phyloP scores from a whole-genome alignment of 1,284 basidiomycete species.

The Cerrena zonata region DNA sequence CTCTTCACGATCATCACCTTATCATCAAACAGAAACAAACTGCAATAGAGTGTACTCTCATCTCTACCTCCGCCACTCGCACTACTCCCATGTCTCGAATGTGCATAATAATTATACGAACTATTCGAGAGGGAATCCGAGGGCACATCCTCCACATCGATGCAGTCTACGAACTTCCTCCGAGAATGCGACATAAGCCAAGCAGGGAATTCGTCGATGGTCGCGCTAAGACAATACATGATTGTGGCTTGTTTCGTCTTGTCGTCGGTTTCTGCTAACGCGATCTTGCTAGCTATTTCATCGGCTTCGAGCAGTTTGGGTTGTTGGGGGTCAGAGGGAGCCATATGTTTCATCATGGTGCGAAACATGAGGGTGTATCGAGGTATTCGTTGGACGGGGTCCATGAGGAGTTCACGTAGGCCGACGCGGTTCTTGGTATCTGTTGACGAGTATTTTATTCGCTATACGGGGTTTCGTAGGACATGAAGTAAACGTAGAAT shows the following conservation, averaged over 20 bases:
- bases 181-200: slow-evolving; percentile 79
- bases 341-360: slow-evolving; percentile 84
- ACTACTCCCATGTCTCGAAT: slow-evolving; percentile 7
- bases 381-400: slow-evolving; percentile 98
- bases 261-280: slow-evolving; percentile 87
- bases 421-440: slow-evolving; percentile 83
- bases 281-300: slow-evolving; percentile 85
- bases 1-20: slow-evolving; percentile 89
- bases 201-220: slow-evolving; percentile 88
- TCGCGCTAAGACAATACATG: slow-evolving; percentile 80
- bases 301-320: slow-evolving; percentile 81
- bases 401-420: slow-evolving; percentile 91
- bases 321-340: slow-evolving; percentile 70
- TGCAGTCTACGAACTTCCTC: slow-evolving; percentile 86
- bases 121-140: slow-evolving; percentile 37
- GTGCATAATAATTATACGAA: not conserved
- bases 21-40: slow-evolving; percentile 92
- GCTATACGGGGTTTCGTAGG: slow-evolving; percentile 38
- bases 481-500: slow-evolving; percentile 13
- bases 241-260: slow-evolving; percentile 85
- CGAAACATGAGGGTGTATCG: slow-evolving; percentile 92
- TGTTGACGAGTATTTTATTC: slow-evolving; percentile 81
- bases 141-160: slow-evolving; percentile 86
- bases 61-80: slow-evolving; percentile 3
- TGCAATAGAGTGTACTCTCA: slow-evolving; percentile 61